These are phyloP conservation scores for Globisporangium okanoganense DNA, from an alignment of 352 stramenopile species.

Conservation along the genomic window DNA sequence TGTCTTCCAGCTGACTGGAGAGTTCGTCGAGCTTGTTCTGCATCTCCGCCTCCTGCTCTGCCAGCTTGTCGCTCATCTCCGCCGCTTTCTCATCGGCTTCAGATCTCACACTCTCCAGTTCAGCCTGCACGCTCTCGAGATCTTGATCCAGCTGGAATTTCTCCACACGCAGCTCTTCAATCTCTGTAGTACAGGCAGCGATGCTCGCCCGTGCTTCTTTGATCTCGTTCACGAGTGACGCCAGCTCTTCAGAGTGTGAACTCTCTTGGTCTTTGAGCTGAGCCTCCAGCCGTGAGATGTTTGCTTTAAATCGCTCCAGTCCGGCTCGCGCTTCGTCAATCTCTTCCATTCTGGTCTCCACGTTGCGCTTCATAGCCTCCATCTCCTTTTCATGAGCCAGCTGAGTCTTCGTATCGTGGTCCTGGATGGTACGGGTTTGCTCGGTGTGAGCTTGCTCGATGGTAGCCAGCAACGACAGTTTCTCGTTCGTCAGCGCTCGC, in stretches of 20 bases:
- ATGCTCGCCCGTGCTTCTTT: constrained; percentile 38
- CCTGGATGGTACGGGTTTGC: constrained; percentile 25
- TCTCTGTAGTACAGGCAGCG: constrained; percentile 27
- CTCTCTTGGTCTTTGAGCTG: constrained; percentile 30
- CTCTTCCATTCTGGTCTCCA: constrained; percentile 40
- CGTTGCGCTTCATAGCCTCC: constrained; percentile 28
- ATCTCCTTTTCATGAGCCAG: constrained; percentile 38
- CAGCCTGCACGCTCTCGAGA: constrained; percentile 19
- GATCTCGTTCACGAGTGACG: constrained; percentile 35
- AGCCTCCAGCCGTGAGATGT: constrained; percentile 33
- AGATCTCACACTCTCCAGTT: constrained; percentile 1
- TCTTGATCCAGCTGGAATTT: constrained; percentile 36
- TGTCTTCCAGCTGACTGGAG: constrained; percentile 20
- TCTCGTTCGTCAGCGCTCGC: constrained; percentile 37
- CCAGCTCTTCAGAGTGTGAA: constrained; percentile 36
- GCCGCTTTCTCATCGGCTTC: background rate
- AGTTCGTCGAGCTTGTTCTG: constrained; percentile 27
- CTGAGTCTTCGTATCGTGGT: constrained; percentile 30
- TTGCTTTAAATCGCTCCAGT: constrained; percentile 32
- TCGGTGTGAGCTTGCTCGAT: constrained; percentile 38
- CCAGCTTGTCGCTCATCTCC: constrained; percentile 29
- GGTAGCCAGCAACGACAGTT: constrained; percentile 40
- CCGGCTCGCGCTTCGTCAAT: constrained; percentile 31
- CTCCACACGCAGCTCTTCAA: constrained; percentile 29
- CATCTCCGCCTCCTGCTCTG: constrained; percentile 12